Conservation (phyloP, 2,329 filamentous ascomycete species). For the Rutstroemia sp. region DNA sequence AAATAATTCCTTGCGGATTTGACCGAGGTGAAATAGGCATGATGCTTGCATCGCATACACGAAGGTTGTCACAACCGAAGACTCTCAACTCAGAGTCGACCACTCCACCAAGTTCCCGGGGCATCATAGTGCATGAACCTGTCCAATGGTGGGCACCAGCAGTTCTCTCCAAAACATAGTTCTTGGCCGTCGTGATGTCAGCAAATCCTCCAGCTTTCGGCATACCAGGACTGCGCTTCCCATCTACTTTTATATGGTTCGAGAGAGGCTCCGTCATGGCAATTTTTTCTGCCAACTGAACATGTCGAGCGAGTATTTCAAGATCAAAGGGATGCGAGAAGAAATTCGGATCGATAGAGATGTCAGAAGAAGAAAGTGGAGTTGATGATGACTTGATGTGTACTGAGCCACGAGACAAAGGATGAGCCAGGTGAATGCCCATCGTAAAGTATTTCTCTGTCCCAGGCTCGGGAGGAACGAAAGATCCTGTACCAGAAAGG, state of each 20-base stretch:
- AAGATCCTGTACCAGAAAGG: not conserved
- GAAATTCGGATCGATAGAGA: constrained; percentile 36
- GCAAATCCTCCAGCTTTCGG: not conserved
- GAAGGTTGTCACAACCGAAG: not conserved
- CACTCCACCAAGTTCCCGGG: constrained; percentile 1
- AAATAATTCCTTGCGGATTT: constrained; percentile 2
- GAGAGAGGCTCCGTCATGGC: constrained; percentile 26
- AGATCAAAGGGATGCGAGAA: constrained; percentile 20
- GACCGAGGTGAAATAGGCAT: not conserved
- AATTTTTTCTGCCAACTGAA: constrained; percentile 29
- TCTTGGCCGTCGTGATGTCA: not conserved
- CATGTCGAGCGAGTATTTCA: constrained; percentile 32
- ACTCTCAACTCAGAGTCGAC: constrained; percentile 2
- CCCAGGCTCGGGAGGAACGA: not conserved
- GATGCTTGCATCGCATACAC: constrained; percentile 1
- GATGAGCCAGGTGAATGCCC: constrained; percentile 33
- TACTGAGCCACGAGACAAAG: constrained; percentile 35
- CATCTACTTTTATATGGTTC: constrained; percentile 26
- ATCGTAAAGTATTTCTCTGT: constrained; percentile 15
- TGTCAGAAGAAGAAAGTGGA: constrained; percentile 20
- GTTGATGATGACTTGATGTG: constrained; percentile 31
- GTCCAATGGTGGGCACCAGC: constrained; percentile 10
- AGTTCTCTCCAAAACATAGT: constrained; percentile 1
- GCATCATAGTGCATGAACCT: constrained; percentile 11
- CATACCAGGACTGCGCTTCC: not conserved